phyloP scores from a whole-genome alignment of 345 rosid genomes.

The Sisymbrium irio region DNA sequence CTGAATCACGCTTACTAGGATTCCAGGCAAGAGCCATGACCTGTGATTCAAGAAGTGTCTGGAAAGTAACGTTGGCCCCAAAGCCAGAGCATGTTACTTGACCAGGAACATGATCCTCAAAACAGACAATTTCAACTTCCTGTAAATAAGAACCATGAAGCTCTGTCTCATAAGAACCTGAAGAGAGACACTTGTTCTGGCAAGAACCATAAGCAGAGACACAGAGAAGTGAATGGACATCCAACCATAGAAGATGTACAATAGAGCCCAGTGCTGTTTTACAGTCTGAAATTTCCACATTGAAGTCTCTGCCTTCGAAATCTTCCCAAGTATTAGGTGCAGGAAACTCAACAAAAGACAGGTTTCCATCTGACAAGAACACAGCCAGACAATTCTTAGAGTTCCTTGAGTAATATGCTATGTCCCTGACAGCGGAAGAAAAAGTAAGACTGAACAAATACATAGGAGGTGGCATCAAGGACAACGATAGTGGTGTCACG shows the following conservation, averaged over 20 bases:
- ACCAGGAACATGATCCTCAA: conserved; percentile 63
- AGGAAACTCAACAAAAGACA: conserved; percentile 82
- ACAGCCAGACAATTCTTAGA: conserved; percentile 69
- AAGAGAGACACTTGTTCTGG: conserved; percentile 43
- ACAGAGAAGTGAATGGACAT: conserved; percentile 61
- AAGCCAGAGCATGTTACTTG: conserved; percentile 70
- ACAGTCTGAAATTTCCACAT: conserved; percentile 52
- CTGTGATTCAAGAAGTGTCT: conserved; percentile 47
- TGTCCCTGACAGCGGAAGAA: conserved; percentile 58
- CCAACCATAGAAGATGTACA: conserved; percentile 75
- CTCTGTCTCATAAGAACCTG: conserved; percentile 38
- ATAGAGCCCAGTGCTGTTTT: conserved; percentile 57
- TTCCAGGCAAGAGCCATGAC: conserved; percentile 59
- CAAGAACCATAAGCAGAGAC: conserved; percentile 58
- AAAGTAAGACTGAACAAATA: conserved; percentile 69
- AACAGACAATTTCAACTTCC: conserved; percentile 71
- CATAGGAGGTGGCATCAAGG: conserved; percentile 92
- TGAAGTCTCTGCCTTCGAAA: conserved; percentile 69
- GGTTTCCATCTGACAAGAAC: conserved; percentile 61
- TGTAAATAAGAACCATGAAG: conserved; percentile 57
- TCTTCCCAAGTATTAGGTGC: conserved; percentile 67
- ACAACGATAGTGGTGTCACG: conserved; percentile 75
- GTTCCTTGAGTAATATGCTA: conserved; percentile 57
- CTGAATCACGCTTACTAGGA: conserved; percentile 59
- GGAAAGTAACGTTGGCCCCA: conserved; percentile 51